phyloP scores from a whole-genome alignment of 345 rosid species.

The Ailanthus altissimus region DNA sequence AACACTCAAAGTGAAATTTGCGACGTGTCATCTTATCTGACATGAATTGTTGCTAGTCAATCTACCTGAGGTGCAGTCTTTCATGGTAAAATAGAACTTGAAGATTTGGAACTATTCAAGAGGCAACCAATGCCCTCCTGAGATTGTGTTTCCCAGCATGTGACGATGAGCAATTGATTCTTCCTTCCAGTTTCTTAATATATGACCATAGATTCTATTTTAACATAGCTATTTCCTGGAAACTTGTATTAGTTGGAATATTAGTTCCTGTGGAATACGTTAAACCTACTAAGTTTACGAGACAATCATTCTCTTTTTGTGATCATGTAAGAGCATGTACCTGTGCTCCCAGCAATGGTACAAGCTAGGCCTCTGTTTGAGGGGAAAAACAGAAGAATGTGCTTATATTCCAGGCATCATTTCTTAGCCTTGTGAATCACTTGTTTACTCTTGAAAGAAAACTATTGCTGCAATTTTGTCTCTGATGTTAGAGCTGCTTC shows the following conservation, averaged over 20 bases:
- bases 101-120: background rate
- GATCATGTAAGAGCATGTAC: background rate
- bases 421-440: conserved; percentile 2
- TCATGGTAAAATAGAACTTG: background rate
- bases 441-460: background rate
- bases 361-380: background rate
- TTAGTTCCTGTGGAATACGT: background rate
- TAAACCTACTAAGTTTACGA: background rate
- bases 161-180: background rate
- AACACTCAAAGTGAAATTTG: background rate
- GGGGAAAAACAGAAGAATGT: background rate
- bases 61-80: background rate
- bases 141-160: background rate
- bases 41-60: background rate
- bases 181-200: background rate
- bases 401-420: background rate
- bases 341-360: background rate
- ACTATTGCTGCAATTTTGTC: background rate
- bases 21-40: background rate
- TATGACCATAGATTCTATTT: background rate
- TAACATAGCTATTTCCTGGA: background rate
- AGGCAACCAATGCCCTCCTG: background rate
- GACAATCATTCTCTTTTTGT: background rate
- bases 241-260: background rate
- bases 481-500: background rate